Evolutionary conservation across 2,329 filamentous ascomycete species (phyloP), one percentile per base, ranked within the genome.

Genomic region (Leptosphaerulina australis): DNA sequence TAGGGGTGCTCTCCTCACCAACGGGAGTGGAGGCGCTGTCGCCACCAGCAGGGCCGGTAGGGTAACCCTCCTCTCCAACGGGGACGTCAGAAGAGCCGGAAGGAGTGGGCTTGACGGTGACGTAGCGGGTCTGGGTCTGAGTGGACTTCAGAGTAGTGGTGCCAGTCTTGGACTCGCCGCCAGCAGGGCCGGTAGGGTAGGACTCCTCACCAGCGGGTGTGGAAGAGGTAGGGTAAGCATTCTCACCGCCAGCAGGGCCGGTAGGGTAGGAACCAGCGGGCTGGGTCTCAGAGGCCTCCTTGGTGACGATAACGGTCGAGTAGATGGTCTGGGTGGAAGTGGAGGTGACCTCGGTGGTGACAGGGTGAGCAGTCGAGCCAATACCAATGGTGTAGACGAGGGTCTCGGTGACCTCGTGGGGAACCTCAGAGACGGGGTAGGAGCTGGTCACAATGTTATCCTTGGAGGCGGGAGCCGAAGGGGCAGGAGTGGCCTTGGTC

Each of bases 341-440:
- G 35, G 60, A 59, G 38, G 53, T 53, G 46, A 70, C 56, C 60
- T 70, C 59, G 25, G 69, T 74, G 51, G 67, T 77, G 53, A 81
- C 66, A 48, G 77, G 74, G 62, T 76, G 78, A 55, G 73, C 77
- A 55, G 64, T 77, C 41, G 70, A 67, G 58, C 73, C 67, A 50
- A 64, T 53, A 56, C 72, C 67, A 50, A 75, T 58, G 56, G 76
- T 76, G 64, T 76, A 74, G 53, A 74, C 74, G 22, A 79, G 64
- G 33, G 75, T 77, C 41, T 67, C 62, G 59, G 75, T 77, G 11
- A 60, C 67, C 58, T 71, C 71, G 44, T 68, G 62, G 56, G 58
- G 58, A 37, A 64, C 55, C 62, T 67, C 63, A 28, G 63, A 61
- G 39, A 63, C 56, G 26, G 63, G 62, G 53, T 50, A 51, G 33